A percentile compares a stretch with the other conserved stretches of the same genome.
phyloP scores from a whole-genome alignment of 148 eudicot species.

The Suaeda aralocaspica region DNA sequence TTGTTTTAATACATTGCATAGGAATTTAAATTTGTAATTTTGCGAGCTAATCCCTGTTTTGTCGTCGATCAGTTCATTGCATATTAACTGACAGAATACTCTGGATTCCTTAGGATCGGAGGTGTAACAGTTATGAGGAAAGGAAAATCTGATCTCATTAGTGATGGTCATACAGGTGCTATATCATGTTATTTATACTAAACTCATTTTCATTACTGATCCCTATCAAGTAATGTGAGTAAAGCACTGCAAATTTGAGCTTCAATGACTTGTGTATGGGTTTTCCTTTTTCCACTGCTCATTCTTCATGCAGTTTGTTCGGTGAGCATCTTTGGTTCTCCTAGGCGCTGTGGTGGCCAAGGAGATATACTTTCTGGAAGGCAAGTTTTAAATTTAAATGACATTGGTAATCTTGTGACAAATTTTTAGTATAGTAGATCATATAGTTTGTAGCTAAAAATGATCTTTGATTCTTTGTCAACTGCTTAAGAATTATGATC shows the following conservation, averaged over 20 bases:
- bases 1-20: too few relatives aligned
- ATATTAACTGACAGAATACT: conserved; percentile 13
- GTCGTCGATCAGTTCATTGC: neutral
- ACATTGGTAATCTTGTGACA: conserved; percentile 3
- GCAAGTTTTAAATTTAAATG: conserved; percentile 31
- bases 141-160: conserved; percentile 78
- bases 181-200: neutral
- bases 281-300: conserved; percentile 11
- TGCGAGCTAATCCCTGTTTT: neutral
- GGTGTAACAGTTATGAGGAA: conserved; percentile 75
- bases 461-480: neutral
- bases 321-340: conserved; percentile 84
- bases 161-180: conserved; percentile 79
- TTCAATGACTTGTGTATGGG: neutral
- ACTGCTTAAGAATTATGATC: neutral
- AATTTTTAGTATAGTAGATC: neutral
- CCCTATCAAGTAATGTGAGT: neutral
- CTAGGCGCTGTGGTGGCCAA: conserved; percentile 99
- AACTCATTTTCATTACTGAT: neutral
- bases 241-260: neutral
- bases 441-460: neutral
- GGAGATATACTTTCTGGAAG: conserved; percentile 98
- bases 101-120: conserved; percentile 61
- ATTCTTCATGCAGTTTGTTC: conserved; percentile 51
- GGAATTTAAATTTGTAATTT: neutral